These are phyloP conservation scores for Ascocoryne sarcoides DNA, from an alignment of 2,329 filamentous ascomycete species.

Conservation along the genomic window DNA sequence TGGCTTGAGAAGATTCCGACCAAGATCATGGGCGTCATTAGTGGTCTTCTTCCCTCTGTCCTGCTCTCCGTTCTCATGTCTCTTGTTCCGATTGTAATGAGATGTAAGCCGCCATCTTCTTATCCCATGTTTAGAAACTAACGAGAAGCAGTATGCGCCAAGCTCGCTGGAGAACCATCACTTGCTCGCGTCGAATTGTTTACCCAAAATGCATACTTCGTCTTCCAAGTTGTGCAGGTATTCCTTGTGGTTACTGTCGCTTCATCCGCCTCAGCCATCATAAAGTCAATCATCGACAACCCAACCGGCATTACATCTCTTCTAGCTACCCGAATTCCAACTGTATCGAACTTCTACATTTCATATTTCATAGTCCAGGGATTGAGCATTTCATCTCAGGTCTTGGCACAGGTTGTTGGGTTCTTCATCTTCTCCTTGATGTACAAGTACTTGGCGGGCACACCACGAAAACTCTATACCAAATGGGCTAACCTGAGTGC, in stretches of 20 bases:
- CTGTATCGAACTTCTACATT: slow-evolving; percentile 87
- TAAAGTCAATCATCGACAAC: slow-evolving; percentile 51
- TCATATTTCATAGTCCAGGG: slow-evolving; percentile 94
- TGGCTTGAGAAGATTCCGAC: slow-evolving; percentile 67
- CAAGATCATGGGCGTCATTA: slow-evolving; percentile 70
- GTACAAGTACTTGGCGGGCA: slow-evolving; percentile 66
- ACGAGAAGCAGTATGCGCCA: slow-evolving; percentile 56
- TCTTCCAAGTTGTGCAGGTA: slow-evolving; percentile 83
- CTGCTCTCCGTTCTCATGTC: slow-evolving; percentile 78
- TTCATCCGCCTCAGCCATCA: slow-evolving; percentile 67
- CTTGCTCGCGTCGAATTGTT: slow-evolving; percentile 74
- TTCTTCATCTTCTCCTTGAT: slow-evolving; percentile 66
- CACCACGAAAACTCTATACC: slow-evolving; percentile 69
- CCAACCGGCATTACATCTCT: slow-evolving; percentile 54
- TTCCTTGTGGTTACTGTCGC: slow-evolving; percentile 81
- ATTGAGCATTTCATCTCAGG: slow-evolving; percentile 64
- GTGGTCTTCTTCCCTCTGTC: slow-evolving; percentile 74
- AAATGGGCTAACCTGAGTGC: slow-evolving; percentile 67
- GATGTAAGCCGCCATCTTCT: slow-evolving; percentile 43
- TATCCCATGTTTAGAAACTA: slow-evolving; percentile 4
- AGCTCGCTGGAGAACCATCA: slow-evolving; percentile 71
- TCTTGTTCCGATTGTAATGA: slow-evolving; percentile 72
- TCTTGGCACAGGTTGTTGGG: slow-evolving; percentile 65
- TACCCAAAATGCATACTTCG: slow-evolving; percentile 86
- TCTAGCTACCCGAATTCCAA: slow-evolving; percentile 67